These are phyloP conservation scores for Gliomastix tumulicola DNA, from an alignment of 2,329 filamentous ascomycete genomes.

Conservation along the genomic window DNA sequence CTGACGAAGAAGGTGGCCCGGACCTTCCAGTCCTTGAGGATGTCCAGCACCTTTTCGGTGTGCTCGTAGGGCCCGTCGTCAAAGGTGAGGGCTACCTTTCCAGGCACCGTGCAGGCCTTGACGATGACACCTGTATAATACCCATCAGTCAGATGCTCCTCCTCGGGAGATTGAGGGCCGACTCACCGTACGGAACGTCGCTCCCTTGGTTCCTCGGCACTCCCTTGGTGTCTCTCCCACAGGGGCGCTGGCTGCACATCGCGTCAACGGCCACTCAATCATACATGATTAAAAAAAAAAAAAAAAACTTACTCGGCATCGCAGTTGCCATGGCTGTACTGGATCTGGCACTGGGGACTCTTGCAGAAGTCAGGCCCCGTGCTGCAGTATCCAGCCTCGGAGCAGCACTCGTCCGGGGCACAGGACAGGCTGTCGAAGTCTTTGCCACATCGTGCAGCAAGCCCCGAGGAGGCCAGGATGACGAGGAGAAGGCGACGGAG, in stretches of 20 bases:
- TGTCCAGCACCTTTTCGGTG: slow-evolving; percentile 32
- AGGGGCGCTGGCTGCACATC: not conserved
- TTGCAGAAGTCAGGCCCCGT: slow-evolving; percentile 22
- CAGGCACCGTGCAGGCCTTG: slow-evolving; percentile 24
- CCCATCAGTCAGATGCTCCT: no score
- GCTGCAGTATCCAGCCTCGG: slow-evolving; percentile 28
- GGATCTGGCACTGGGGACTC: slow-evolving; percentile 29
- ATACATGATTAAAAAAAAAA: not conserved
- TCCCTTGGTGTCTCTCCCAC: slow-evolving; percentile 19
- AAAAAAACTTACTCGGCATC: slow-evolving; percentile 33
- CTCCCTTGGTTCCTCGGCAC: slow-evolving; percentile 21
- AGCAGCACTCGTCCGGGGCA: slow-evolving; percentile 29
- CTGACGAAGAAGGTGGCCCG: slow-evolving; percentile 35
- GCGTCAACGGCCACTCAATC: not conserved
- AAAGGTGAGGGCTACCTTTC: slow-evolving; percentile 35
- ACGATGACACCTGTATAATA: slow-evolving; percentile 10
- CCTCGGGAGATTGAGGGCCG: no score
- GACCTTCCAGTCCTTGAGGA: slow-evolving; percentile 18
- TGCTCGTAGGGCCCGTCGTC: slow-evolving; percentile 38
- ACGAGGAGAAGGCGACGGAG: not conserved
- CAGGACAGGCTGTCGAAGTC: no score
- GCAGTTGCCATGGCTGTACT: slow-evolving; percentile 27
- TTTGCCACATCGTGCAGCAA: not conserved
- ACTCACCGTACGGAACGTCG: slow-evolving; percentile 28
- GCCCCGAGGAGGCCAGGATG: not conserved